Evolutionary conservation across 2,329 filamentous ascomycete species (phyloP), one percentile per base, ranked within the genome.

Genomic region (Akanthomyces dipterigenus): DNA sequence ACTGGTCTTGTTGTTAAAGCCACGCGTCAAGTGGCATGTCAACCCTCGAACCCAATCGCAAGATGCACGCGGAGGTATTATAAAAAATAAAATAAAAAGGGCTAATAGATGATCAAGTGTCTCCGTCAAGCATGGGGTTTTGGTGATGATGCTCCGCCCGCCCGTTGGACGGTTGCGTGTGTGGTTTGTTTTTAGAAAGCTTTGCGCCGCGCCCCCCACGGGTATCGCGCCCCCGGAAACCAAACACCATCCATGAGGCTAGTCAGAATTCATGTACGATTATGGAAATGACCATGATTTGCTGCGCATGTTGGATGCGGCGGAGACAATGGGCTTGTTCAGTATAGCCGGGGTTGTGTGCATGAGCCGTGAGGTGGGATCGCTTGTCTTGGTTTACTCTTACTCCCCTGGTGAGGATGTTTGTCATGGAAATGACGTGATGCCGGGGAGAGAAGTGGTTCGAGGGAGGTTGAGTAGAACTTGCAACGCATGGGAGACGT

Each of bases 121-220:
- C 14, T 38, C 36, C 36, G 36, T 38, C 14, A 9, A 16, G 36
- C 36, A 14, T 38, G 36, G 36, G 36, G 22, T 46, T 46, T 5
- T 3, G 3, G 5, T 26, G 20, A 46, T 46, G 43, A 46, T 26
- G 43, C 43, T 46, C 43, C 43, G 43, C 43, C 43, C n/a, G n/a
- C n/a, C 36, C 36, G 36, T 38, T 8, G 31, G 31, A 2, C 14
- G 14, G n/a, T 45, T 46, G 20, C 42, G n/a, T 46, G 22, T 46
- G 43, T 45, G 36, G 36, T 46, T 14, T 34, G 48, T 49, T 58
- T 58, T 58, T 58, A 49, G 49, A 45, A 58, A 58, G 7, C 31
- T 18, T 3, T 16, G 16, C 38, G 22, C 50, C 4, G 31, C 50
- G 11, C 50, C 5, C 9, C n/a, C 18, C 18, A n/a, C 55, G 55